These are phyloP conservation scores for Dinochytrium kinnereticum DNA, from an alignment of 371 early-diverging fungal genomes.

Conservation along the genomic window DNA sequence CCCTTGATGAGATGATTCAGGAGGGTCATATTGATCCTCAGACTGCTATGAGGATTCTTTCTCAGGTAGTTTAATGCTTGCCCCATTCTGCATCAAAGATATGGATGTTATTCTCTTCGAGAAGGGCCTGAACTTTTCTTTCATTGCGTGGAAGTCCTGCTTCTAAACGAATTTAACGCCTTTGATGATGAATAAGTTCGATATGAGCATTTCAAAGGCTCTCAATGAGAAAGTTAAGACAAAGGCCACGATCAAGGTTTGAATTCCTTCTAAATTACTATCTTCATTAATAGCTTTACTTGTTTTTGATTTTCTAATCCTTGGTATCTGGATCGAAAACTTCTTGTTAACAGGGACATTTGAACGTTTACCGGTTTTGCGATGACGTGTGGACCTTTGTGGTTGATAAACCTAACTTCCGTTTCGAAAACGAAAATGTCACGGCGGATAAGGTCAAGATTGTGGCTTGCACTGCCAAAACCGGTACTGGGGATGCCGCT, in stretches of 20 bases:
- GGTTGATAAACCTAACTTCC: slow-evolving; percentile 82
- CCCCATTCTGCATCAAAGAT: not conserved
- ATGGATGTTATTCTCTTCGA: not conserved
- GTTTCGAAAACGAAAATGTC: slow-evolving; percentile 82
- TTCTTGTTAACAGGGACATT: slow-evolving; percentile 67
- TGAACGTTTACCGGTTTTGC: slow-evolving; percentile 89
- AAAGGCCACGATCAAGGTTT: slow-evolving; percentile 69
- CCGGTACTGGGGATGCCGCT: slow-evolving; percentile 15
- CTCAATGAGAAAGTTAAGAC: slow-evolving; percentile 68
- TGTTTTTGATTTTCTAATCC: no score
- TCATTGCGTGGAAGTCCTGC: no score
- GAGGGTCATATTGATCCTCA: slow-evolving; percentile 93
- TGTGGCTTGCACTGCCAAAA: slow-evolving; percentile 40
- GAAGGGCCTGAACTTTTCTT: not conserved
- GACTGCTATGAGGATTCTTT: slow-evolving; percentile 89
- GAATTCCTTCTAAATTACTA: not conserved
- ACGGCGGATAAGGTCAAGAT: slow-evolving; percentile 89
- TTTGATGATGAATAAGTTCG: no score
- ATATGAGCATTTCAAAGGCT: slow-evolving; percentile 76
- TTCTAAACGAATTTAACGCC: no score
- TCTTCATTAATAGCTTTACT: no score
- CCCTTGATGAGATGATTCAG: slow-evolving; percentile 92
- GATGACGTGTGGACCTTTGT: slow-evolving; percentile 98
- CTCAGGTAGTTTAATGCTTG: slow-evolving; percentile 59
- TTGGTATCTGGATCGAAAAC: no score